A percentile compares a stretch with the other conserved stretches of the same genome.
These are phyloP conservation scores for Pleurotus tuber-regium DNA, from an alignment of 768 basidiomycete genomes.

Conservation along the genomic window DNA sequence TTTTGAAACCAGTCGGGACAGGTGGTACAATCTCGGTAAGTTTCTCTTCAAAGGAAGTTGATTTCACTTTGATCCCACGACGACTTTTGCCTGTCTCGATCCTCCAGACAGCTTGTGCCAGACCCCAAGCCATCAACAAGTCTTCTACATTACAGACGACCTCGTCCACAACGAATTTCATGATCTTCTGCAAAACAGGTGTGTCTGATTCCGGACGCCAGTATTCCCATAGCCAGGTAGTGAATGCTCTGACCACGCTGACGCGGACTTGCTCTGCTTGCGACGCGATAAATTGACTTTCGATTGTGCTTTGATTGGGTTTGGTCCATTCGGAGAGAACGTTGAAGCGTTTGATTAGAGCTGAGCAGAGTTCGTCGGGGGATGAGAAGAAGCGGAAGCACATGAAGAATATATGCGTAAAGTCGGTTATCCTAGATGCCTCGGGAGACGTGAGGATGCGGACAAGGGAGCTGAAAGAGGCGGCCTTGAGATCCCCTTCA, in stretches of 20 bases:
- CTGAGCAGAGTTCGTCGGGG: slow-evolving; percentile 40
- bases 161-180: neutral
- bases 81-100: slow-evolving; percentile 11
- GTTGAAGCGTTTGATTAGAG: slow-evolving; percentile 47
- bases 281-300: slow-evolving; percentile 34
- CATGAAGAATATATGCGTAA: slow-evolving; percentile 60
- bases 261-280: slow-evolving; percentile 51
- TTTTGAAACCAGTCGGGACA: slow-evolving; percentile 19
- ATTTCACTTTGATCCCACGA: slow-evolving; percentile 6
- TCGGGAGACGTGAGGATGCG: slow-evolving; percentile 44
- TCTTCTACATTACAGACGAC: neutral
- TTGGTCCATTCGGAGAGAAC: slow-evolving; percentile 23
- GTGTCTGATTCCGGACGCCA: slow-evolving; percentile 59
- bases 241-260: slow-evolving; percentile 58
- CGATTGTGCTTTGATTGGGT: slow-evolving; percentile 22
- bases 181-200: slow-evolving; percentile 28
- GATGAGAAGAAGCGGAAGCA: slow-evolving; percentile 69
- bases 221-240: slow-evolving; percentile 69
- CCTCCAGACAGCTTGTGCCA: slow-evolving; percentile 6
- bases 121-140: neutral
- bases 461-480: slow-evolving; percentile 40
- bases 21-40: slow-evolving; percentile 12
- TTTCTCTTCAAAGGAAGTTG: neutral
- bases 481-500: slow-evolving; percentile 26
- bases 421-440: slow-evolving; percentile 33